phyloP scores from a whole-genome alignment of 139 green algal species.

The Edaphochlamys debaryana region DNA sequence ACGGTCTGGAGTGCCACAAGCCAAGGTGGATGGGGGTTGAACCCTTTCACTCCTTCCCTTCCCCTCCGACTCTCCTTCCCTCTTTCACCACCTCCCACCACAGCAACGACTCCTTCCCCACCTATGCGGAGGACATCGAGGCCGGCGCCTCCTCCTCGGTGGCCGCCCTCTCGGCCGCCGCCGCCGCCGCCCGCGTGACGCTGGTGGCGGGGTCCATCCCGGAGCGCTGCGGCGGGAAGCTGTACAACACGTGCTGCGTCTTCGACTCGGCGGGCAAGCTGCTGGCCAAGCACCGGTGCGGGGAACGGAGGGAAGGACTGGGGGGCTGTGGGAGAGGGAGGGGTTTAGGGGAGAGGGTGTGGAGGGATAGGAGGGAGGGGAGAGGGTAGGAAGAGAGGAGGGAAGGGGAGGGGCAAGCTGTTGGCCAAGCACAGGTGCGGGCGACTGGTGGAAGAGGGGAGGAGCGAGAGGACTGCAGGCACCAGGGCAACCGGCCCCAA shows the following conservation, averaged over 20 bases:
- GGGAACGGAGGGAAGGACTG: neutral
- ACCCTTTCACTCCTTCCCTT: too few relatives aligned
- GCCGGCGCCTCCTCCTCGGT: constrained; percentile 60
- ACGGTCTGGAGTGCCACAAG: too few relatives aligned
- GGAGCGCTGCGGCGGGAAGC: constrained; percentile 71
- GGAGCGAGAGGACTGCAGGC: too few relatives aligned
- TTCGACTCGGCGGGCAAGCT: constrained; percentile 81
- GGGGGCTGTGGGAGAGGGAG: too few relatives aligned
- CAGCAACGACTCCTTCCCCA: constrained; percentile 94
- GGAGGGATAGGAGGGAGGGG: too few relatives aligned
- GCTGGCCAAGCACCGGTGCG: constrained; percentile 89
- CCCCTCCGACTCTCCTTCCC: too few relatives aligned
- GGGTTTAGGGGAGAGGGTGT: too few relatives aligned
- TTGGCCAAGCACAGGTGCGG: constrained; percentile 89
- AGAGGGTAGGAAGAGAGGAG: too few relatives aligned
- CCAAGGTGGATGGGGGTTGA: too few relatives aligned
- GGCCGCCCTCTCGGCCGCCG: constrained; percentile 31
- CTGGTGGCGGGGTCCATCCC: constrained; percentile 90
- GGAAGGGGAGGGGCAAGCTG: constrained; percentile 82
- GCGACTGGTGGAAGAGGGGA: too few relatives aligned
- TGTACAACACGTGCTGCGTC: constrained; percentile 99
- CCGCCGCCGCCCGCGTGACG: constrained; percentile 45
- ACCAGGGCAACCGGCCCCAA: too few relatives aligned
- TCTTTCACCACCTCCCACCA: too few relatives aligned
- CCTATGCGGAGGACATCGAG: constrained; percentile 93